These are phyloP conservation scores for Penicillium thymicola DNA, from an alignment of 2,329 filamentous ascomycete species.

Conservation along the genomic window DNA sequence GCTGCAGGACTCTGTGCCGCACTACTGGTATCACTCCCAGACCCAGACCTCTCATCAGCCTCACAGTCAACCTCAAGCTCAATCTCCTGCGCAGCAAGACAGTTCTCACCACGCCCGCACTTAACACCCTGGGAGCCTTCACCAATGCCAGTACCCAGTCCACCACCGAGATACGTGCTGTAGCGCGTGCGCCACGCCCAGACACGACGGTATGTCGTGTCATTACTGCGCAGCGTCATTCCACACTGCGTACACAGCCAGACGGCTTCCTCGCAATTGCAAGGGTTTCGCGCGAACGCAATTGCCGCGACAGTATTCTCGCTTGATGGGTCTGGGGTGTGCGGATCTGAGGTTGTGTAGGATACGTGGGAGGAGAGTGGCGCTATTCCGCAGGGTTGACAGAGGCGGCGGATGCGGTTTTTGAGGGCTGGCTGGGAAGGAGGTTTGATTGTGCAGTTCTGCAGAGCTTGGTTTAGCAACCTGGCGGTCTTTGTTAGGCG, in stretches of 20 bases:
- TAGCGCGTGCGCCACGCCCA: conserved; percentile 91
- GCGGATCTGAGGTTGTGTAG: conserved; percentile 23
- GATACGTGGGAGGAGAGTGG: conserved; percentile 52
- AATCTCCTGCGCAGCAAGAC: conserved; percentile 71
- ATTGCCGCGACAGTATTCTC: conserved; percentile 27
- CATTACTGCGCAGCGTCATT: conserved; percentile 58
- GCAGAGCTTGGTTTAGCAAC: conserved; percentile 4
- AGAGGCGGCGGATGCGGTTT: conserved; percentile 77
- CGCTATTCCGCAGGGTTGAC: conserved; percentile 68
- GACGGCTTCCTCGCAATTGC: conserved; percentile 56
- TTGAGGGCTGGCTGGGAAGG: conserved; percentile 65
- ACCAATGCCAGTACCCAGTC: conserved; percentile 80
- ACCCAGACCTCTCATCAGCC: conserved; percentile 58
- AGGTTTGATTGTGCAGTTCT: conserved; percentile 90
- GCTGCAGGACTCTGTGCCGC: conserved; percentile 15
- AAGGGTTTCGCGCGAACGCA: conserved; percentile 55
- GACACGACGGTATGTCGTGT: conserved; percentile 61
- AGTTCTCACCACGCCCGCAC: conserved; percentile 74
- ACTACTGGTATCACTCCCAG: conserved; percentile 20
- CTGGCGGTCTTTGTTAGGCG: neutral
- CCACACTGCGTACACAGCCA: conserved; percentile 89
- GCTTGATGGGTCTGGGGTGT: conserved; percentile 27
- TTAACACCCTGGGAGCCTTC: conserved; percentile 85
- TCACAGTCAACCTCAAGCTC: conserved; percentile 85
- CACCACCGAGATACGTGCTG: conserved; percentile 69